These are phyloP conservation scores for Tetraselmis striata DNA, from an alignment of 139 green algal species.

Conservation along the genomic window DNA sequence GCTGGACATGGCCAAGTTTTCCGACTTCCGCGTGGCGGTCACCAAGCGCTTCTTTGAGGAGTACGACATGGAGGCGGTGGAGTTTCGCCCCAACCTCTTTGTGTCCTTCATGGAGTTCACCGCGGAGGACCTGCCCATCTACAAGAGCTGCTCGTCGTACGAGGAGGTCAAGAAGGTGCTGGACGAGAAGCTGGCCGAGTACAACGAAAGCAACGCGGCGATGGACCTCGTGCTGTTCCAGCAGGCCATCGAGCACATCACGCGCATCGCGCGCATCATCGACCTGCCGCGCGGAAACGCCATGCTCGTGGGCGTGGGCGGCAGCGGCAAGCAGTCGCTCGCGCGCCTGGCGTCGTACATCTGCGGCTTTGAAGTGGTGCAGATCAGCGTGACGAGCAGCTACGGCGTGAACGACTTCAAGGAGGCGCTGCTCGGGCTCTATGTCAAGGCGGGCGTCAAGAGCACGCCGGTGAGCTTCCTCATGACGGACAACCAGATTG, in stretches of 20 bases:
- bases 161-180: conserved; percentile 59
- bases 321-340: conserved; percentile 69
- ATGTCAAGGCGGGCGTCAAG: conserved; percentile 65
- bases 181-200: conserved; percentile 74
- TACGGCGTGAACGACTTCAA: conserved; percentile 82
- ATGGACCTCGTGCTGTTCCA: conserved; percentile 86
- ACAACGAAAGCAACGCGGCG: conserved; percentile 78
- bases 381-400: conserved; percentile 66
- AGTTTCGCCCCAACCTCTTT: conserved; percentile 65
- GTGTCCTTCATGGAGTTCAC: conserved; percentile 38
- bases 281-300: conserved; percentile 72
- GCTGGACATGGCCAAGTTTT: conserved; percentile 66
- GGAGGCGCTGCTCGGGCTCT: conserved; percentile 74
- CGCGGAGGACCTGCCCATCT: conserved; percentile 34
- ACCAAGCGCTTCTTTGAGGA: conserved; percentile 70
- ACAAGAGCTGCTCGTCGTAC: conserved; percentile 40
- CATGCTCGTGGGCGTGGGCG: conserved; percentile 80
- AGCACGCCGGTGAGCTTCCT: conserved; percentile 66
- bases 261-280: conserved; percentile 74
- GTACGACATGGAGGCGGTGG: conserved; percentile 40
- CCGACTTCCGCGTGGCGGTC: conserved; percentile 51
- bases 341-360: conserved; percentile 70
- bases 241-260: conserved; percentile 35
- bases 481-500: conserved; percentile 84
- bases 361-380: conserved; percentile 74